These are phyloP conservation scores for Hemisphaericaspora xylofermentans DNA, from an alignment of 1,139 yeast species.

Conservation along the genomic window DNA sequence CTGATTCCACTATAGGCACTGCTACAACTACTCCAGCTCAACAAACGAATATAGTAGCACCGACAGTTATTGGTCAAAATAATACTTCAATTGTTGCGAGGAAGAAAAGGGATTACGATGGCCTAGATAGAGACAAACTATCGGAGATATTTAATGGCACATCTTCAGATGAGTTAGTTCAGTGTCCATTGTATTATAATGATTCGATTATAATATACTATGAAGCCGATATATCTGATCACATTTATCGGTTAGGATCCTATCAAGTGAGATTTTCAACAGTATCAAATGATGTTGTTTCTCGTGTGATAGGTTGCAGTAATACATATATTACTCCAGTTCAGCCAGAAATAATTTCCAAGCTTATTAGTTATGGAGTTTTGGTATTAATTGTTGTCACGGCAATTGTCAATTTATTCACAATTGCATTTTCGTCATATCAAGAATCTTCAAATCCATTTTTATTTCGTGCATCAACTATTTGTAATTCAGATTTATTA, in stretches of 20 bases:
- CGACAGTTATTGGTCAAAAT: not conserved
- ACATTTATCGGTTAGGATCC: constrained; percentile 41
- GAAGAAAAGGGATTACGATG: not conserved
- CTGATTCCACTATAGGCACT: not conserved
- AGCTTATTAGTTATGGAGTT: constrained; percentile 40
- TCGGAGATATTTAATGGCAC: constrained; percentile 15
- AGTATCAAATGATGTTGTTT: constrained; percentile 34
- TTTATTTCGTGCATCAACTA: constrained; percentile 56
- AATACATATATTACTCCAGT: constrained; percentile 52
- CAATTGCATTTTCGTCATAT: constrained; percentile 54
- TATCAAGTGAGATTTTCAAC: constrained; percentile 40
- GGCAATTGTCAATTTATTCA: constrained; percentile 40
- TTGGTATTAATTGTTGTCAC: constrained; percentile 43
- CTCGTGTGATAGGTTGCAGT: constrained; percentile 48
- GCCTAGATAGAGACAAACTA: not conserved
- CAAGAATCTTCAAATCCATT: constrained; percentile 63
- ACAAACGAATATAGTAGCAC: not conserved
- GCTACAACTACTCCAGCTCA: not conserved
- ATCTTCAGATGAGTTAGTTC: constrained; percentile 26
- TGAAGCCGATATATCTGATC: constrained; percentile 35
- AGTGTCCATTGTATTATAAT: constrained; percentile 44
- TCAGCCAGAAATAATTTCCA: constrained; percentile 29
- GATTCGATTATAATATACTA: constrained; percentile 42
- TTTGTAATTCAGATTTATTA: constrained; percentile 57
- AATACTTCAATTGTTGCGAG: constrained; percentile 4